Evolutionary conservation across 176 grass and related monocot genomes (phyloP).

Genomic region (Raddia guianensis): DNA sequence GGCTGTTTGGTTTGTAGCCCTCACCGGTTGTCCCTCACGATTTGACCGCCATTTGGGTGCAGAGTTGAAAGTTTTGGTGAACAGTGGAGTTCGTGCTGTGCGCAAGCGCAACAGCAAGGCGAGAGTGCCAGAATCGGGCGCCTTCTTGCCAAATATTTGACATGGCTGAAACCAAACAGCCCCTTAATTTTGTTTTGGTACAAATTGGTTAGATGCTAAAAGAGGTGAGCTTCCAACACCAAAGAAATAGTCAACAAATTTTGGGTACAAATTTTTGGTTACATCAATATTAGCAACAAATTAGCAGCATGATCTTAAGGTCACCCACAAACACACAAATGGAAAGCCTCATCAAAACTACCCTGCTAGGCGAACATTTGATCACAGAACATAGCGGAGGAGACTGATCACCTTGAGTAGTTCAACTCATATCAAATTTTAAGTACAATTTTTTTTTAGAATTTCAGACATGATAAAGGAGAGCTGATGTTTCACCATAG

Average conservation of each 20-base stretch:
- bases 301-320: neutral
- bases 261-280: neutral
- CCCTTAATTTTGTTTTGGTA: no score
- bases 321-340: neutral
- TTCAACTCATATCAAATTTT: neutral
- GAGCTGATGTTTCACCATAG: constrained; percentile 48
- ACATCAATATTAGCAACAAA: neutral
- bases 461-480: neutral
- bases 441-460: neutral
- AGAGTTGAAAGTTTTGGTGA: no score
- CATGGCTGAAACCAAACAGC: no score
- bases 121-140: no score
- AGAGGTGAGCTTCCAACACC: neutral
- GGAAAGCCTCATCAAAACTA: neutral
- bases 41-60: no score
- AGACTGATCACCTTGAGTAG: neutral
- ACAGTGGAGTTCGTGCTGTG: no score
- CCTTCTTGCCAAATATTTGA: no score
- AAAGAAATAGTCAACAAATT: neutral
- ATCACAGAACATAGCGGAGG: neutral
- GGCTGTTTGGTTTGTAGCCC: no score
- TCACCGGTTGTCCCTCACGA: no score
- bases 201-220: no score
- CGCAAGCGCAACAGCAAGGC: no score
- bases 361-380: neutral